Conservation (phyloP, 257 asterid genomes). For the Penstemon eatonii region DNA sequence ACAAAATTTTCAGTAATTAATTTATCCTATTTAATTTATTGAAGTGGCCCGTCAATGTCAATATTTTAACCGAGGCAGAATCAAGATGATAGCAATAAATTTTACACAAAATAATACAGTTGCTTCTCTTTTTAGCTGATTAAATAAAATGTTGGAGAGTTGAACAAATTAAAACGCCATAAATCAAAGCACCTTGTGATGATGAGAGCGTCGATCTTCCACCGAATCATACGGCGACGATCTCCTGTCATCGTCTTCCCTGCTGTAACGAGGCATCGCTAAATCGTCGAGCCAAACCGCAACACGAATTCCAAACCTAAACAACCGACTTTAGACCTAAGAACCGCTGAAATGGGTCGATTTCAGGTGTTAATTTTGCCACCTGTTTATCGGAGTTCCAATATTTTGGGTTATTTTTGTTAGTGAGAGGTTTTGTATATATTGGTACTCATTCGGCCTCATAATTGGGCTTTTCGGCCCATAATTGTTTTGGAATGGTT, state of each 20-base stretch:
- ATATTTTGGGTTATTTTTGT: too few relatives aligned
- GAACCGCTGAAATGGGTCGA: neutral
- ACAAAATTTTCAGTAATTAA: too few relatives aligned
- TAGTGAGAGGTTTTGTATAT: too few relatives aligned
- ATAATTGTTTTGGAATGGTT: too few relatives aligned
- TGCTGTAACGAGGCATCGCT: constrained; percentile 51
- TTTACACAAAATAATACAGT: neutral
- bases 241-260: constrained; percentile 55
- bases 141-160: constrained; percentile 9
- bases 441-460: too few relatives aligned
- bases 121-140: neutral
- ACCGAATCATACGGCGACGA: constrained; percentile 48
- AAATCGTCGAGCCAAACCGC: constrained; percentile 27
- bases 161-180: neutral
- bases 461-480: too few relatives aligned
- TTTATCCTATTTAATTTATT: too few relatives aligned
- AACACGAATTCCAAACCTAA: constrained; percentile 5
- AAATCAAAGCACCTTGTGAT: constrained; percentile 38
- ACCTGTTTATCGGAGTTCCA: too few relatives aligned
- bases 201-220: constrained; percentile 47
- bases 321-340: neutral
- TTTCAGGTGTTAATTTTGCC: neutral
- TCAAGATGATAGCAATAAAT: neutral
- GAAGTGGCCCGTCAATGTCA: too few relatives aligned
- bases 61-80: too few relatives aligned